phyloP scores from a whole-genome alignment of 2,329 filamentous ascomycete species.

The Zopfia rhizophila region DNA sequence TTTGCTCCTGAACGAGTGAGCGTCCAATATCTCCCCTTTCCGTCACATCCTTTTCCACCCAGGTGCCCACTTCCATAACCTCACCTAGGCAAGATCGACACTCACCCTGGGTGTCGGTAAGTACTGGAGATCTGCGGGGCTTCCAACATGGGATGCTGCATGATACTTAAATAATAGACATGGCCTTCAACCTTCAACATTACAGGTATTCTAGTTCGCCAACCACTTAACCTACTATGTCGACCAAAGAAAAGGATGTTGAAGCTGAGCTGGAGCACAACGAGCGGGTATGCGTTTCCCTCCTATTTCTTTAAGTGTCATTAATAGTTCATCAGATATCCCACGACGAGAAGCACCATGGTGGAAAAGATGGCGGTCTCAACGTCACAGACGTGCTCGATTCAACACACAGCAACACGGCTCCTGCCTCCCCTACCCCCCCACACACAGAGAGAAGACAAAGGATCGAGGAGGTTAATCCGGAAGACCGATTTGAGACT shows the following conservation, averaged over 20 bases:
- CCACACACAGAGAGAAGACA: constrained; percentile 20
- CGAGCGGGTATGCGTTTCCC: constrained; percentile 12
- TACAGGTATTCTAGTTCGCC: too few species aligned
- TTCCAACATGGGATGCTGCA: too few species aligned
- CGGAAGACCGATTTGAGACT: constrained; percentile 50
- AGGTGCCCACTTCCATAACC: too few species aligned
- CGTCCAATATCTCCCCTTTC: too few species aligned
- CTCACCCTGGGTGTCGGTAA: too few species aligned
- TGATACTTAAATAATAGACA: too few species aligned
- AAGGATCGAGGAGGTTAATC: constrained; percentile 43
- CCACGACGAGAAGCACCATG: constrained; percentile 3
- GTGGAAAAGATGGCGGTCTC: constrained; percentile 11
- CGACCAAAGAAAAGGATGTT: constrained; percentile 13
- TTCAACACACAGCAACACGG: constrained; percentile 4
- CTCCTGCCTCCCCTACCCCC: constrained; percentile 3
- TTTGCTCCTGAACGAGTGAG: too few species aligned
- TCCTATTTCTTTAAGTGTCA: constrained; percentile 2
- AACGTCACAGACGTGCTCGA: constrained; percentile 9
- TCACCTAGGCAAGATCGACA: too few species aligned
- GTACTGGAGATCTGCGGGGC: too few species aligned
- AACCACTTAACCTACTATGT: too few species aligned
- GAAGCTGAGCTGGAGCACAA: constrained; percentile 12
- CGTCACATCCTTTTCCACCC: too few species aligned
- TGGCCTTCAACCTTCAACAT: too few species aligned
- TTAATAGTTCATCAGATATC: constrained; percentile 14